phyloP scores from a whole-genome alignment of 768 basidiomycete genomes.

The Atractiella rhizophila region DNA sequence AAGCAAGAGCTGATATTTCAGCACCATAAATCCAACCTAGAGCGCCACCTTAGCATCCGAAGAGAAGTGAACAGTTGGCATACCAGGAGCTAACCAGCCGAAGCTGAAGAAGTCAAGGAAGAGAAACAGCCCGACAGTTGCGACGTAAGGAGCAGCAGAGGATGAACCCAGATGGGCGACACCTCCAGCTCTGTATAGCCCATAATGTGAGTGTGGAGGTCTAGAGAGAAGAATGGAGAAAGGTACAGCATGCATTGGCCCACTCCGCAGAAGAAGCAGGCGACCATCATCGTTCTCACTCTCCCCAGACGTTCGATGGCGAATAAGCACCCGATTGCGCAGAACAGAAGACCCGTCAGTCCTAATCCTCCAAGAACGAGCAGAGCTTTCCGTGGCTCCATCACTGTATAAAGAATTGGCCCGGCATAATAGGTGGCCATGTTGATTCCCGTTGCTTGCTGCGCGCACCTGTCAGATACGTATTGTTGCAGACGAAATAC shows the following conservation, averaged over 20 bases:
- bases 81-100: background rate
- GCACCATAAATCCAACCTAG: constrained; percentile 12
- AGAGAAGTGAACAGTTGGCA: background rate
- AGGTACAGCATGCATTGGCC: background rate
- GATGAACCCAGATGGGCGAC: constrained; percentile 1
- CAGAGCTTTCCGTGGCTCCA: constrained; percentile 4
- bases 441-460: constrained; percentile 14
- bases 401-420: constrained; percentile 1
- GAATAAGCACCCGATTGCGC: constrained; percentile 11
- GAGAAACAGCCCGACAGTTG: constrained; percentile 11
- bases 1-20: constrained; percentile 10
- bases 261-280: background rate
- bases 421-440: constrained; percentile 14
- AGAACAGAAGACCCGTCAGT: constrained; percentile 5
- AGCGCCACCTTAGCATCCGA: constrained; percentile 3
- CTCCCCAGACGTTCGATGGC: constrained; percentile 9
- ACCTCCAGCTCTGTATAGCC: constrained; percentile 12
- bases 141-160: constrained; percentile 8
- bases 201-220: too few species aligned
- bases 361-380: constrained; percentile 12
- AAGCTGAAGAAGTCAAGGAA: constrained; percentile 1
- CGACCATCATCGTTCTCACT: constrained; percentile 7
- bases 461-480: constrained; percentile 7
- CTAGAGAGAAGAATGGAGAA: too few species aligned
- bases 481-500: constrained; percentile 11